These are phyloP conservation scores for Pilobolus umbonatus DNA, from an alignment of 192 early-diverging fungal species.

Conservation along the genomic window DNA sequence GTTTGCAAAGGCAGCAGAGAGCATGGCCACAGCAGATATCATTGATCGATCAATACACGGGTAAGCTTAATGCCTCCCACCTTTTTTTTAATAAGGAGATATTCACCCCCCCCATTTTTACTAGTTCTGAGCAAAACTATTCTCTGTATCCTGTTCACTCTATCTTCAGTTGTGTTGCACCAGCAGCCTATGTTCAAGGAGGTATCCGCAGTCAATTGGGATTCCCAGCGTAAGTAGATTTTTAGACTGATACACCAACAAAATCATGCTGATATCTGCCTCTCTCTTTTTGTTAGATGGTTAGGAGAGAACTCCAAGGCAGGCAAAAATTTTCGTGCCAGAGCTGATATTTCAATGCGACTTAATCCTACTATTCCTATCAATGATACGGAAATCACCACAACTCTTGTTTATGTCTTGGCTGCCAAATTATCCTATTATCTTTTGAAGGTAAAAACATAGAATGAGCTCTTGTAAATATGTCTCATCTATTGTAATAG, in stretches of 20 bases:
- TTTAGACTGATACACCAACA: not conserved
- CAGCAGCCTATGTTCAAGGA: constrained; percentile 80
- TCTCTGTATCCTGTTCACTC: constrained; percentile 86
- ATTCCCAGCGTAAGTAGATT: constrained; percentile 37
- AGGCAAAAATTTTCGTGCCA: constrained; percentile 58
- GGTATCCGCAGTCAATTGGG: constrained; percentile 27
- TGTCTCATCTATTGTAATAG: constrained; percentile 7
- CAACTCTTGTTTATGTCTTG: constrained; percentile 79
- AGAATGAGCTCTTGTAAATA: not conserved
- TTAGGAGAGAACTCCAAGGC: constrained; percentile 88
- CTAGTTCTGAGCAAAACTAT: constrained; percentile 80
- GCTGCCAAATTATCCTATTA: constrained; percentile 49
- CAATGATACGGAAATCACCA: constrained; percentile 83
- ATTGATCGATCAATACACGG: constrained; percentile 70
- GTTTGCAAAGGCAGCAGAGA: constrained; percentile 79
- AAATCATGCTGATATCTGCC: constrained; percentile 8
- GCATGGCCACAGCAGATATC: constrained; percentile 78
- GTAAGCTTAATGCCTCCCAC: constrained; percentile 33
- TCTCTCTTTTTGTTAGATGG: constrained; percentile 58
- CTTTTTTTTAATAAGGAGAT: not conserved
- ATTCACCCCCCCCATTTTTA: constrained; percentile 4
- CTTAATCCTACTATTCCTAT: constrained; percentile 77
- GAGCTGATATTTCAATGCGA: constrained; percentile 84
- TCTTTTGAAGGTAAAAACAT: constrained; percentile 13
- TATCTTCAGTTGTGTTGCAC: constrained; percentile 78